Evolutionary conservation across 305 asterid species (phyloP).

Genomic region (Galium porrigens): DNA sequence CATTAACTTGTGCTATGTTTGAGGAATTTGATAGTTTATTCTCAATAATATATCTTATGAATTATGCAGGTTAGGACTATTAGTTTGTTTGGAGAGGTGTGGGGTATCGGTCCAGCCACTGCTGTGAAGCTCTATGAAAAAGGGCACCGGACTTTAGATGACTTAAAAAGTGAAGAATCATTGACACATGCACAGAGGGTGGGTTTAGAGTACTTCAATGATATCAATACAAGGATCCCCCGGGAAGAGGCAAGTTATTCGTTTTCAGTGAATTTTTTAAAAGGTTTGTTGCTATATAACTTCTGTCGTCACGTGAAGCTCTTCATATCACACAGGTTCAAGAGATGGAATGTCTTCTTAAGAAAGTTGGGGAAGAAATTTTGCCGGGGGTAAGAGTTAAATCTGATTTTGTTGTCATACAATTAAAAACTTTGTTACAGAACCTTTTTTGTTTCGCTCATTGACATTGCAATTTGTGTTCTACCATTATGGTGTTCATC

Average conservation of each 20-base stretch:
- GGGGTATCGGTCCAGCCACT: conserved; percentile 93
- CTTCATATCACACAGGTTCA: conserved; percentile 37
- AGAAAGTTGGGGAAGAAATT: conserved; percentile 62
- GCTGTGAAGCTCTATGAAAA: conserved; percentile 79
- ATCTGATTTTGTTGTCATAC: neutral
- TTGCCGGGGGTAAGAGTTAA: conserved; percentile 55
- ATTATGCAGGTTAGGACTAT: conserved; percentile 54
- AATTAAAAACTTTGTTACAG: neutral
- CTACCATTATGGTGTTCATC: conserved; percentile 11
- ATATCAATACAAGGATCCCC: conserved; percentile 74
- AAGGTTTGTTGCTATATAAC: neutral
- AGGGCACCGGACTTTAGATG: conserved; percentile 73
- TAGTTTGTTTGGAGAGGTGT: conserved; percentile 87
- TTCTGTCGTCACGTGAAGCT: neutral
- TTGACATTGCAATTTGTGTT: neutral
- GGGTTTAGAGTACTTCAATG: conserved; percentile 72
- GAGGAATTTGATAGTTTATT: neutral
- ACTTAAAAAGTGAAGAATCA: conserved; percentile 55
- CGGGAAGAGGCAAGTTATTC: conserved; percentile 51
- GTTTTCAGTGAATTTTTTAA: neutral
- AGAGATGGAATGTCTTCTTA: conserved; percentile 67
- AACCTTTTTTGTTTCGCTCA: neutral
- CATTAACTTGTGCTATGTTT: neutral
- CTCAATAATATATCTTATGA: conserved; percentile 11
- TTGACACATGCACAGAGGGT: conserved; percentile 60